A percentile compares a stretch with the other conserved stretches of the same genome.
phyloP scores from a whole-genome alignment of 352 stramenopile genomes.

The Pythium aristosporum region DNA sequence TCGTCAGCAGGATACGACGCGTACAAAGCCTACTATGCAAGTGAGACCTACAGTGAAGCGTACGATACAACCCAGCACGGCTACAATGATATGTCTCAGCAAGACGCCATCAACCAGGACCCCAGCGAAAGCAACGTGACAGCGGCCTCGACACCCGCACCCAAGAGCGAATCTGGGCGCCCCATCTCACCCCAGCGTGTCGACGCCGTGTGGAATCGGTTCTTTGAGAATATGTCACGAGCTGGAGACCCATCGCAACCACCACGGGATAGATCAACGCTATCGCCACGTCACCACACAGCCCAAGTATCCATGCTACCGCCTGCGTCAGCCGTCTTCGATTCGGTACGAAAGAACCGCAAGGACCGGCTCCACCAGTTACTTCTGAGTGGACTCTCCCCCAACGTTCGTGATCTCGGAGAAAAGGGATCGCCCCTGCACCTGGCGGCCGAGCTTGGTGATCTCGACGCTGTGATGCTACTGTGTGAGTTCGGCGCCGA shows the following conservation, averaged over 20 bases:
- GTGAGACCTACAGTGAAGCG: neutral
- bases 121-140: neutral
- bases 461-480: slow-evolving; percentile 62
- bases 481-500: slow-evolving; percentile 68
- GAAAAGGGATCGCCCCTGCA: slow-evolving; percentile 72
- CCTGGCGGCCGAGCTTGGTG: slow-evolving; percentile 62
- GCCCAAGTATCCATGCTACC: slow-evolving; percentile 9
- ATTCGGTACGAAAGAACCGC: slow-evolving; percentile 50
- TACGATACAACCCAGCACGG: neutral
- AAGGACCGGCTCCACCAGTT: slow-evolving; percentile 43
- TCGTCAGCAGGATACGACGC: neutral
- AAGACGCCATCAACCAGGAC: neutral
- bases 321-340: slow-evolving; percentile 37
- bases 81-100: neutral
- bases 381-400: slow-evolving; percentile 45
- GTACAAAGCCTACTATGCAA: slow-evolving; percentile 2
- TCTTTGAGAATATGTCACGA: slow-evolving; percentile 68
- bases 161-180: slow-evolving; percentile 3
- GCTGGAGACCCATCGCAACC: slow-evolving; percentile 26
- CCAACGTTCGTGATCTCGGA: slow-evolving; percentile 56
- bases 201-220: slow-evolving; percentile 71
- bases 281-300: slow-evolving; percentile 6
- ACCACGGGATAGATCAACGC: neutral
- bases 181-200: slow-evolving; percentile 44
- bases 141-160: neutral